Evolutionary conservation across 2,329 filamentous ascomycete species (phyloP), one percentile per base, ranked within the genome.

Genomic region (Acephala macrosclerotiorum): DNA sequence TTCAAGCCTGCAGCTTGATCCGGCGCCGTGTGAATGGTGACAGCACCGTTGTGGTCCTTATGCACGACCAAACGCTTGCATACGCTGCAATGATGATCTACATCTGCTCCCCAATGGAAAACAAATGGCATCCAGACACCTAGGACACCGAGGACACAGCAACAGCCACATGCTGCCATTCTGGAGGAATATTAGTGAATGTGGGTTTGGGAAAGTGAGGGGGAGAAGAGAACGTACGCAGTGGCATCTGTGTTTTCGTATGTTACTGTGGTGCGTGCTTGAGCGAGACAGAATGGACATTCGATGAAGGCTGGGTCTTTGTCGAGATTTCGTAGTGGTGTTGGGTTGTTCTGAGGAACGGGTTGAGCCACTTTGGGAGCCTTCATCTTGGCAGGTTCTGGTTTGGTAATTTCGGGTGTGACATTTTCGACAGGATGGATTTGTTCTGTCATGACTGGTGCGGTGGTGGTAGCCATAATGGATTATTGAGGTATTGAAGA

Each of bases 101-200:
- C 45, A 25, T 49, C 45, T n/a, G 45, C 45, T 12, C 45, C 45
- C 45, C 45, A 49, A 25, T 49, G 45, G 45, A 49, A 49, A 25
- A 49, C 45, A 49, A 22, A 49, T 49, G 45, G 45, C 45, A 49
- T 49, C 45, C 45, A 49, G 45, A 49, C 45, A 25, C 45, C 45
- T 3, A 49, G 45, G 45, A 49, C n/a, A 12, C 45, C 45, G n/a
- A 49, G 45, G n/a, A 25, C n/a, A n/a, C 45, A 49, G n/a, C 45
- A 49, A n/a, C 45, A 49, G 11, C 45, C 45, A 9, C n/a, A 25
- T 49, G 45, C 45, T 22, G 20, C 20, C 20, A 22, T 22, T 20
- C 45, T 49, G n/a, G 45, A 11, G 20, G 25, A 20, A 6, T 25
- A n/a, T 49, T 9, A 49, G 45, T 25, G 9, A 22, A 20, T n/a